Evolutionary conservation across 2,329 filamentous ascomycete species (phyloP), one percentile per base, ranked within the genome.

Genomic region (Botrytis hyacinthi): DNA sequence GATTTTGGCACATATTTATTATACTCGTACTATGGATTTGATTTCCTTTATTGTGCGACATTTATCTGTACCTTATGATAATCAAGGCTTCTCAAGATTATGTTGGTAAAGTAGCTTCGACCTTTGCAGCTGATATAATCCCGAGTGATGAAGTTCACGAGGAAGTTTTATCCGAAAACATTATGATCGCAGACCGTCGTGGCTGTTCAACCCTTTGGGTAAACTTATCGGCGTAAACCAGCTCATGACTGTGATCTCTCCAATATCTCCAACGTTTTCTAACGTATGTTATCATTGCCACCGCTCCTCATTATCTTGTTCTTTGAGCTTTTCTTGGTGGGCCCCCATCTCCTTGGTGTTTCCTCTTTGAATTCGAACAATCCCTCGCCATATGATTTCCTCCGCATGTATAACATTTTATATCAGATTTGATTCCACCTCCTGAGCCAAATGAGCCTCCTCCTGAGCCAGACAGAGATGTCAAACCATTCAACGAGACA

Each of bases 401-500:
- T 26, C 89, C 87, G 80, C 91, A 93, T 29, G 83, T 86, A 81
- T 87, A 88, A 80, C 91, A 93, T 51, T 66, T 51, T 54, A 73
- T 73, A 22, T 62, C 75, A 26, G 70, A 72, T 66, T 81, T 57
- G 8, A 42, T 81, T 74, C 76, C 78, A 73, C 76, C 76, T 73
- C 74, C 79, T 81, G 59, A 61, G 32, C 59, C 59, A 40, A 61
- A 40, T 40, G 59, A 14, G 35, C 35, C 4, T 32, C 76, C 81
- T 80, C 74, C 72, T 59, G 82, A 81, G 57, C 84, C 84, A 74
- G 90, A 92, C 65, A 93, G 88, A 1, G 89, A 91, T 7, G 85
- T 86, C 73, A 90, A 80, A 37, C 85, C 66, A 20, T 91, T 91
- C 73, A 93, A 82, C 75, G 91, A 90, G 70, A 93, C 85, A 72